Evolutionary conservation across 1,139 yeast species (phyloP).

Genomic region (Petasospora rhodanensis): DNA sequence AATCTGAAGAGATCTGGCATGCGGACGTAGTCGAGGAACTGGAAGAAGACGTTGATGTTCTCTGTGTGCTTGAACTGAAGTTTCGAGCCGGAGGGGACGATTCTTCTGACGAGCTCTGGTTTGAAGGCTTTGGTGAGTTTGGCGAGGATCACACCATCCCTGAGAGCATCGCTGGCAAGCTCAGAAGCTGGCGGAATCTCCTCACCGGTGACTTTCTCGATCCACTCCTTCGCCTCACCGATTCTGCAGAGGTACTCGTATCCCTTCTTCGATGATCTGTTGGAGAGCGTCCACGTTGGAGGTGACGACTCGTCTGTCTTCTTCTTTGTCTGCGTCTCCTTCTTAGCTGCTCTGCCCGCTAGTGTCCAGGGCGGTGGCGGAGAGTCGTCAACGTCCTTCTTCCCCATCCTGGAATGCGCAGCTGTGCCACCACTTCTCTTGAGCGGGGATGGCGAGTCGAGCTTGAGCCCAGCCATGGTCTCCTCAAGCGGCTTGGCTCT

Average conservation of each 20-base stretch:
- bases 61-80: slow-evolving; percentile 89
- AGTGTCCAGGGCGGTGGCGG: too few species aligned
- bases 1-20: slow-evolving; percentile 86
- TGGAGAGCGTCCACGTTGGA: slow-evolving; percentile 17
- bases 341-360: too few species aligned
- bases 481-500: slow-evolving; percentile 13
- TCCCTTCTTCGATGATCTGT: slow-evolving; percentile 32
- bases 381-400: too few species aligned
- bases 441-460: slow-evolving; percentile 24
- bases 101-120: slow-evolving; percentile 56
- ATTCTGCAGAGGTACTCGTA: slow-evolving; percentile 89
- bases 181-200: slow-evolving; percentile 49
- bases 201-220: slow-evolving; percentile 53
- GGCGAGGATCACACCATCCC: slow-evolving; percentile 85
- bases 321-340: slow-evolving; percentile 3
- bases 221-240: slow-evolving; percentile 79
- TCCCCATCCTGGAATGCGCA: too few species aligned
- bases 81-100: slow-evolving; percentile 44
- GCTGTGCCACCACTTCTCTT: too few species aligned
- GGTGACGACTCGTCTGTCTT: not conserved
- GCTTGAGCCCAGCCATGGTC: slow-evolving; percentile 20
- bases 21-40: slow-evolving; percentile 61
- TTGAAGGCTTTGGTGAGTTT: slow-evolving; percentile 69
- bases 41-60: slow-evolving; percentile 81
- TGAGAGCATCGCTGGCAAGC: slow-evolving; percentile 53